phyloP scores from a whole-genome alignment of 1,139 yeast genomes.

The Meyerozyma elateridarum region DNA sequence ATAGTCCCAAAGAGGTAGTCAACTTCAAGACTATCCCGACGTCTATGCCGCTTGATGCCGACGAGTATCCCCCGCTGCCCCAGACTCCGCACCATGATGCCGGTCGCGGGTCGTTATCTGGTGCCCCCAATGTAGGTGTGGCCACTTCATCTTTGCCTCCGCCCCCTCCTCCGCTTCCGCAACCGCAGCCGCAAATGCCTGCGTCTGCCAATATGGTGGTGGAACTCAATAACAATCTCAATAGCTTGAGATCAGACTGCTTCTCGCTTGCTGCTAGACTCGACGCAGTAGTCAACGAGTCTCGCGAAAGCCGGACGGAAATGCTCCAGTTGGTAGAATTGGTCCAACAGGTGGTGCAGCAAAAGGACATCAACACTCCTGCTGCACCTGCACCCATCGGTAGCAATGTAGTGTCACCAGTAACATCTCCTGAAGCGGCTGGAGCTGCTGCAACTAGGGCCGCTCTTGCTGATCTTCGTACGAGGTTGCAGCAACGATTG shows the following conservation, averaged over 20 bases:
- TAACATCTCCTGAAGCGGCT: slow-evolving; percentile 1
- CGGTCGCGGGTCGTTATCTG: background rate
- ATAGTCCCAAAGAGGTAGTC: slow-evolving; percentile 38
- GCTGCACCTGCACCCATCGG: too few species aligned
- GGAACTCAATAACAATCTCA: slow-evolving; percentile 4
- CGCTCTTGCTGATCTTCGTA: slow-evolving; percentile 3
- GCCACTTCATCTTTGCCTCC: background rate
- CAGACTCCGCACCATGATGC: background rate
- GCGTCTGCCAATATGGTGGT: slow-evolving; percentile 4
- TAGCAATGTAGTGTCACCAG: slow-evolving; percentile 3
- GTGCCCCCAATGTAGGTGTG: background rate
- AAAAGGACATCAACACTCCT: background rate
- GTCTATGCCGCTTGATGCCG: slow-evolving; percentile 17
- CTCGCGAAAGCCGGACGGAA: slow-evolving; percentile 2
- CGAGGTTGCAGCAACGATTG: background rate
- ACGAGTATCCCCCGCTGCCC: slow-evolving; percentile 9
- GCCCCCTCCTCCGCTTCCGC: background rate
- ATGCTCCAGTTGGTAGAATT: slow-evolving; percentile 3
- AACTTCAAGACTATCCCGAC: slow-evolving; percentile 31
- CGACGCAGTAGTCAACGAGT: slow-evolving; percentile 3
- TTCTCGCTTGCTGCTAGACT: slow-evolving; percentile 2
- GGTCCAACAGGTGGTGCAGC: slow-evolving; percentile 1
- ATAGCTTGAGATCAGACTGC: slow-evolving; percentile 4
- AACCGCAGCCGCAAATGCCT: slow-evolving; percentile 2
- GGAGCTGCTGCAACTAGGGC: slow-evolving; percentile 1